Conservation (phyloP, 768 basidiomycete genomes). For the Boletus barrowsii region DNA sequence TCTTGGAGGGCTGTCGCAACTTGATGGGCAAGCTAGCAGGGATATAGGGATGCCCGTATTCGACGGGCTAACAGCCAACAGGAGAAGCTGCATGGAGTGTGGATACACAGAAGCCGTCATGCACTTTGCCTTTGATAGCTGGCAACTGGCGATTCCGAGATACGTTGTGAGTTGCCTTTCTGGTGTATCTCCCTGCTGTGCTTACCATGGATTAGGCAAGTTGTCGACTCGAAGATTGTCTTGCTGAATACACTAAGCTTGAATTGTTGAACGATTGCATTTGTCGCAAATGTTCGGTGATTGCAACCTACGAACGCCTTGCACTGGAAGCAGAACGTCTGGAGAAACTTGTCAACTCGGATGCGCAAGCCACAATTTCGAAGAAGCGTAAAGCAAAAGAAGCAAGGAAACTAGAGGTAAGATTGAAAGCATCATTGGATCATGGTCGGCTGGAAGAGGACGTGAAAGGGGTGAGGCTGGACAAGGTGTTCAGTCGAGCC, state of each 20-base stretch:
- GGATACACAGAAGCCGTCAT: slow-evolving; percentile 94
- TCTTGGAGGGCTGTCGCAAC: slow-evolving; percentile 51
- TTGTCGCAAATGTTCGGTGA: slow-evolving; percentile 87
- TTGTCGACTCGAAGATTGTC: slow-evolving; percentile 76
- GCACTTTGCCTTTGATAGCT: slow-evolving; percentile 86
- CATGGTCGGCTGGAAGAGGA: slow-evolving; percentile 83
- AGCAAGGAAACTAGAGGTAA: slow-evolving; percentile 58
- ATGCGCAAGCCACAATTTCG: slow-evolving; percentile 53
- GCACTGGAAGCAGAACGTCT: slow-evolving; percentile 60
- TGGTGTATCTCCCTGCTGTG: background rate
- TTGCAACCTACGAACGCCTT: slow-evolving; percentile 69
- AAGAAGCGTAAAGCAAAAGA: slow-evolving; percentile 78
- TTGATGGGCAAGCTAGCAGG: slow-evolving; percentile 19
- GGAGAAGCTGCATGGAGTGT: slow-evolving; percentile 83
- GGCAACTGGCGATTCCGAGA: slow-evolving; percentile 74
- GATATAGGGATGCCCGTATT: slow-evolving; percentile 70
- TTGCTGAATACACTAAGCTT: slow-evolving; percentile 84
- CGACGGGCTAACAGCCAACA: slow-evolving; percentile 87
- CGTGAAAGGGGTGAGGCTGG: slow-evolving; percentile 73
- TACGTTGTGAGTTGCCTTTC: slow-evolving; percentile 46
- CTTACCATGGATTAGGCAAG: slow-evolving; percentile 41
- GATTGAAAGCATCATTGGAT: slow-evolving; percentile 61
- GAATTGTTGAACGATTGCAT: slow-evolving; percentile 90
- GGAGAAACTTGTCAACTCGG: slow-evolving; percentile 32
- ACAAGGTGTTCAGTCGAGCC: slow-evolving; percentile 68